These are phyloP conservation scores for Trichomonas tenax DNA, from an alignment of 208 protist species.

Conservation along the genomic window DNA sequence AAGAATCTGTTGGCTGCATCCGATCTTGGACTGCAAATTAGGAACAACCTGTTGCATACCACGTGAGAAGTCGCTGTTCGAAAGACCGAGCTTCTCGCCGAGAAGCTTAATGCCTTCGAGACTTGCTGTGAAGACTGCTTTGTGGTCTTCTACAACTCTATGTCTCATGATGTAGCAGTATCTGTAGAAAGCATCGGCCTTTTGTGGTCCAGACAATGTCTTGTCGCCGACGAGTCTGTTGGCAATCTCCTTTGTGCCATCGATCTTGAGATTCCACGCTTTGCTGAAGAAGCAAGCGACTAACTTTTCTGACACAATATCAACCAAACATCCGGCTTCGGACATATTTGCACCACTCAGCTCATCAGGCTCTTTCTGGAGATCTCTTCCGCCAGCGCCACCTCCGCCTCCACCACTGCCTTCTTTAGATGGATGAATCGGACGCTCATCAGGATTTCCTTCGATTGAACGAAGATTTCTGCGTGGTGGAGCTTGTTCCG, in stretches of 20 bases:
- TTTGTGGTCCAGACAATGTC: neutral
- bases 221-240: neutral
- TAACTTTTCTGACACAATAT: neutral
- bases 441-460: neutral
- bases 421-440: neutral
- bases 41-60: neutral
- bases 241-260: neutral
- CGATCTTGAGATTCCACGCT: neutral
- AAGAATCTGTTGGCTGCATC: neutral
- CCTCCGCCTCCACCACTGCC: neutral
- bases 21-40: neutral
- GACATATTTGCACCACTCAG: neutral
- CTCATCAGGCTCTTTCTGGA: neutral
- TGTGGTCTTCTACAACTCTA: neutral
- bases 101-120: neutral
- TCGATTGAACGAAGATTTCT: neutral
- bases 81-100: neutral
- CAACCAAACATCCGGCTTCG: neutral
- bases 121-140: neutral
- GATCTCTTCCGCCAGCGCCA: neutral
- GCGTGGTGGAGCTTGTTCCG: neutral
- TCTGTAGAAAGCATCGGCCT: neutral
- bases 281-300: neutral
- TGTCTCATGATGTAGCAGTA: slow-evolving; percentile 3
- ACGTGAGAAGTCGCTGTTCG: neutral